phyloP scores from a whole-genome alignment of 1,139 yeast genomes.

The Eremothecium sinecaudum region DNA sequence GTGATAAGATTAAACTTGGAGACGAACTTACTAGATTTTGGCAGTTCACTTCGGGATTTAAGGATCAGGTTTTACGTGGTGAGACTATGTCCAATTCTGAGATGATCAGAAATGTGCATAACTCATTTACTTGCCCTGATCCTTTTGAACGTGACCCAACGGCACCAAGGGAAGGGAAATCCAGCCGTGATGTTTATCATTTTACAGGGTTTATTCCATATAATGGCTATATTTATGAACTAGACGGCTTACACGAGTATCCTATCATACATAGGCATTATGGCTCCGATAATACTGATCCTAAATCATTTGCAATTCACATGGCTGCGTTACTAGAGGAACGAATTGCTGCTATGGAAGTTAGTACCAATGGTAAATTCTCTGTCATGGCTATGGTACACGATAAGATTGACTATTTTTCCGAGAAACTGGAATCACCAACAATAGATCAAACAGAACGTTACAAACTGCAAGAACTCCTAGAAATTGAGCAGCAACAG shows the following conservation, averaged over 20 bases:
- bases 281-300: conserved; percentile 27
- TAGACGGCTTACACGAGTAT: conserved; percentile 54
- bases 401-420: conserved; percentile 36
- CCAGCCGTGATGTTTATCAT: conserved; percentile 48
- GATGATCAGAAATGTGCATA: conserved; percentile 48
- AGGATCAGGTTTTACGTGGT: conserved; percentile 49
- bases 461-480: conserved; percentile 36
- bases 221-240: conserved; percentile 47
- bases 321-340: conserved; percentile 39
- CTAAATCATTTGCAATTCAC: conserved; percentile 33
- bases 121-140: conserved; percentile 53
- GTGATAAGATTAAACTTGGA: conserved; percentile 41
- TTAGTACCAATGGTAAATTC: conserved; percentile 43
- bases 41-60: conserved; percentile 43
- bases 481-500: conserved; percentile 31
- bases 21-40: conserved; percentile 41
- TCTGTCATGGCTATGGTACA: conserved; percentile 50
- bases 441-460: conserved; percentile 24
- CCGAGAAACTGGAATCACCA: conserved; percentile 7
- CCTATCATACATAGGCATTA: conserved; percentile 50
- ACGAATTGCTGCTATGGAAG: conserved; percentile 41
- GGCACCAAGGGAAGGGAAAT: conserved; percentile 32
- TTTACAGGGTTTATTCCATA: conserved; percentile 48
- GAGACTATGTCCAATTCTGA: conserved; percentile 59
- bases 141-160: conserved; percentile 40